A percentile compares a stretch with the other conserved stretches of the same genome.
phyloP scores from a whole-genome alignment of 352 stramenopile genomes.

The Pythium utonaiense region DNA sequence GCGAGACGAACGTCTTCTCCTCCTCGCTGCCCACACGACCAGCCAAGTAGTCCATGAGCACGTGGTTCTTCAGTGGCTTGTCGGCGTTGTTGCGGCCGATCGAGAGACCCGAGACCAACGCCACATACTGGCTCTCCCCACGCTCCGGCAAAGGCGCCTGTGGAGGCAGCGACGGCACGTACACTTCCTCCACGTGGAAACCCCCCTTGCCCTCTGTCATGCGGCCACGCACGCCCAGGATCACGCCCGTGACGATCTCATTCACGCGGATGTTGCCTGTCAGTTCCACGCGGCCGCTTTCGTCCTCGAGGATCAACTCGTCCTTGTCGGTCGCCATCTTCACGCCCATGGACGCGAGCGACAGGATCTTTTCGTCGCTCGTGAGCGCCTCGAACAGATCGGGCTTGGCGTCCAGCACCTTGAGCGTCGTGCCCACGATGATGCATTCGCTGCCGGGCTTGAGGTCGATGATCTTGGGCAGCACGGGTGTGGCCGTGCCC shows the following conservation, averaged over 20 bases:
- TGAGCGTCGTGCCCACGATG: slow-evolving; percentile 83
- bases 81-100: slow-evolving; percentile 37
- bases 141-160: slow-evolving; percentile 44
- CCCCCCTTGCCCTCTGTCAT: slow-evolving; percentile 38
- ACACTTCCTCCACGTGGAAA: slow-evolving; percentile 66
- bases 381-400: slow-evolving; percentile 79
- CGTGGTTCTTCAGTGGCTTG: slow-evolving; percentile 47
- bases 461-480: slow-evolving; percentile 80
- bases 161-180: slow-evolving; percentile 44
- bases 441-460: slow-evolving; percentile 59
- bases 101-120: slow-evolving; percentile 54
- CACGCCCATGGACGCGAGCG: slow-evolving; percentile 31
- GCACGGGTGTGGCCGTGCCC: slow-evolving; percentile 25
- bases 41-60: slow-evolving; percentile 78
- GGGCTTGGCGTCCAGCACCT: slow-evolving; percentile 69
- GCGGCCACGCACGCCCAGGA: slow-evolving; percentile 60
- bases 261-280: slow-evolving; percentile 45
- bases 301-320: slow-evolving; percentile 83
- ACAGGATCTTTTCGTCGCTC: slow-evolving; percentile 49
- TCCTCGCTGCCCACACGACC: slow-evolving; percentile 51
- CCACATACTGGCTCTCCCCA: slow-evolving; percentile 57
- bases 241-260: slow-evolving; percentile 67
- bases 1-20: slow-evolving; percentile 55
- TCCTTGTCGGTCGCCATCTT: slow-evolving; percentile 67
- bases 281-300: slow-evolving; percentile 82